Conservation (phyloP, 495 filamentous ascomycete species). For the Coniosporium apollinis region DNA sequence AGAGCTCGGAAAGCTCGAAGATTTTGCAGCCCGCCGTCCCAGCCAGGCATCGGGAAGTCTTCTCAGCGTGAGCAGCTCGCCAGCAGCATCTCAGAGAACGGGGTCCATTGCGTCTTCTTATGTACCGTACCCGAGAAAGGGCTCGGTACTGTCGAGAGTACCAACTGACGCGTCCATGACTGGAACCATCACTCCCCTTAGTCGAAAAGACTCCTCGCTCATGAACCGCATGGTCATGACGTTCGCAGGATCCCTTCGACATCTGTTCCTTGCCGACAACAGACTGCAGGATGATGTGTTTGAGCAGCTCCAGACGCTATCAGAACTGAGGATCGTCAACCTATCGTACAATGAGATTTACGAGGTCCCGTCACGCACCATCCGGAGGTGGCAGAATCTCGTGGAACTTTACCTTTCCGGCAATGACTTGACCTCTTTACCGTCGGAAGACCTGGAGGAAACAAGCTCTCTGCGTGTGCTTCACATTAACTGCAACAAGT, state of each 20-base stretch:
- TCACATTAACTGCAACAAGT: slow-evolving; percentile 94
- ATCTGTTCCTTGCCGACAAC: slow-evolving; percentile 86
- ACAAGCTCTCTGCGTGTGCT: slow-evolving; percentile 70
- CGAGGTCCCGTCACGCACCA: slow-evolving; percentile 75
- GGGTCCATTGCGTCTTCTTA: slow-evolving; percentile 66
- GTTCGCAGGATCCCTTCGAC: slow-evolving; percentile 66
- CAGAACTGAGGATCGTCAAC: slow-evolving; percentile 78
- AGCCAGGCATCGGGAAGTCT: slow-evolving; percentile 75
- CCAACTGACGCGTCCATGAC: slow-evolving; percentile 34
- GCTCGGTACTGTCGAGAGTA: slow-evolving; percentile 57
- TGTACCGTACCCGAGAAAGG: slow-evolving; percentile 60
- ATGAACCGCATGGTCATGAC: slow-evolving; percentile 59
- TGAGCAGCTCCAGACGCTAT: slow-evolving; percentile 66
- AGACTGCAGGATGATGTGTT: slow-evolving; percentile 85
- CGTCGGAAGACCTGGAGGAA: slow-evolving; percentile 87
- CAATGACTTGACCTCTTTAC: slow-evolving; percentile 79
- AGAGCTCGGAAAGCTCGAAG: slow-evolving; percentile 55
- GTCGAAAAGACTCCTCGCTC: slow-evolving; percentile 77
- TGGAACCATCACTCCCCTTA: slow-evolving; percentile 38
- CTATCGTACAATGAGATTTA: slow-evolving; percentile 88
- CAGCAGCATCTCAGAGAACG: slow-evolving; percentile 47
- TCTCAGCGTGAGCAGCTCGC: slow-evolving; percentile 57
- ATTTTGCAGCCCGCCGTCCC: slow-evolving; percentile 47
- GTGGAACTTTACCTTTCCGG: slow-evolving; percentile 90
- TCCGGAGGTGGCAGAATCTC: slow-evolving; percentile 73